Conservation (phyloP, 148 eudicot genomes). For the Rhododendron griersonianum region DNA sequence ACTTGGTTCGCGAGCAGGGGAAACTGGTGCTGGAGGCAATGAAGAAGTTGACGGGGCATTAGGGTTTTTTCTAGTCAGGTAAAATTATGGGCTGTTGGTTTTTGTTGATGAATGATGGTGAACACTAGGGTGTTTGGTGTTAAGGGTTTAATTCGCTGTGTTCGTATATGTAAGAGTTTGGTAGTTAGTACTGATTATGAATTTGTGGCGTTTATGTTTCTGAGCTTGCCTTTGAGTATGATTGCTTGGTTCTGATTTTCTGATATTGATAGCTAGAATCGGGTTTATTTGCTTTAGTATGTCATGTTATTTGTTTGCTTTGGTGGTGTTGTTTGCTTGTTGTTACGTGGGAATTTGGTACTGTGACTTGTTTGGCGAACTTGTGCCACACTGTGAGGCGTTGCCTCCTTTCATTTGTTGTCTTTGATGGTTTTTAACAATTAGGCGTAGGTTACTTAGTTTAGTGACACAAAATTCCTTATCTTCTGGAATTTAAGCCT, state of each 20-base stretch:
- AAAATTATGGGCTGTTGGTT: not conserved
- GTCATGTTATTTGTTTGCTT: not conserved
- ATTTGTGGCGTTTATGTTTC: not conserved
- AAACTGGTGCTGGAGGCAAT: conserved; percentile 20
- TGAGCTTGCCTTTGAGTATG: not conserved
- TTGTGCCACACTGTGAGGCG: not conserved
- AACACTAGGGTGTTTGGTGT: not conserved
- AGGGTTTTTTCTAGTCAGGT: conserved; percentile 6
- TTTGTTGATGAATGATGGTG: not conserved
- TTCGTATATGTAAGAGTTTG: not conserved
- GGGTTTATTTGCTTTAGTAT: not conserved
- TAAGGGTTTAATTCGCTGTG: not conserved
- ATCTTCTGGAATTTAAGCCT: not conserved
- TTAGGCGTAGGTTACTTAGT: not conserved
- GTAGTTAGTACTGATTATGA: not conserved
- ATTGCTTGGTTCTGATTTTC: not conserved
- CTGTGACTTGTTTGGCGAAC: not conserved
- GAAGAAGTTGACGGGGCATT: conserved; percentile 15
- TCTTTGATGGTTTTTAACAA: not conserved
- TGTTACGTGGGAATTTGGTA: not conserved
- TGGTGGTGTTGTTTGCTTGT: not conserved
- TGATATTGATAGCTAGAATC: not conserved
- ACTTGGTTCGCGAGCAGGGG: conserved; percentile 26
- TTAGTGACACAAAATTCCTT: not conserved
- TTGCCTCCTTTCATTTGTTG: not conserved